Percentiles rank a stretch among this genome's conserved stretches.
These are phyloP conservation scores for Pseudocercospora crystallina DNA, from an alignment of 2,329 filamentous ascomycete species.

Conservation along the genomic window DNA sequence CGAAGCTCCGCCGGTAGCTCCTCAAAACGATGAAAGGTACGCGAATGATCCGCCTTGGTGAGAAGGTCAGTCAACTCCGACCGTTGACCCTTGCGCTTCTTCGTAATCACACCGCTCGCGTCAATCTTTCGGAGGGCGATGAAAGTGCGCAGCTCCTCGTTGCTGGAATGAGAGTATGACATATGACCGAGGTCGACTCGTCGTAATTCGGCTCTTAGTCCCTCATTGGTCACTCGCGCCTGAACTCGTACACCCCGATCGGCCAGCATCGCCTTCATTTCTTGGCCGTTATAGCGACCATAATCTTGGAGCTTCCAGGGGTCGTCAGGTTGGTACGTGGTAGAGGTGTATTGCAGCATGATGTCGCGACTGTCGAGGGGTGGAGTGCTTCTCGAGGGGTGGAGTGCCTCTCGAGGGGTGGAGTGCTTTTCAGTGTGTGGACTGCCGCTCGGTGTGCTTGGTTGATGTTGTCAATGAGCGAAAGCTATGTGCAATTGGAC, in stretches of 20 bases:
- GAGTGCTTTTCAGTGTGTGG: too few species aligned
- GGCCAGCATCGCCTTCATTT: not conserved
- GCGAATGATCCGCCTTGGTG: not conserved
- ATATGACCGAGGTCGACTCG: slow-evolving; percentile 1
- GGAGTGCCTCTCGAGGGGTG: too few species aligned
- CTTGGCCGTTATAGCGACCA: not conserved
- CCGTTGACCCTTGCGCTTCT: not conserved
- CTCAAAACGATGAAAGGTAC: not conserved
- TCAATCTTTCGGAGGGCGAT: slow-evolving; percentile 1
- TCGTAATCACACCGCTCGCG: not conserved
- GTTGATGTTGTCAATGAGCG: too few species aligned
- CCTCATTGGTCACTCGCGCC: not conserved
- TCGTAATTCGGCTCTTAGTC: not conserved
- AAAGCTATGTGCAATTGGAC: too few species aligned
- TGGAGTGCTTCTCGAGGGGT: too few species aligned
- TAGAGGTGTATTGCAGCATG: not conserved
- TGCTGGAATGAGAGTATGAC: not conserved
- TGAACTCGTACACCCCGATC: not conserved
- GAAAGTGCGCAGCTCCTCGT: slow-evolving; percentile 1
- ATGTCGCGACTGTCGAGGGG: not conserved
- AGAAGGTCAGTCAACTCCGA: not conserved
- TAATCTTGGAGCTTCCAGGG: not conserved
- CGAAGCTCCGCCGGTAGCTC: slow-evolving; percentile 10
- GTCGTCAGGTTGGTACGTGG: slow-evolving; percentile 4
- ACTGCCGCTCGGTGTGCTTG: too few species aligned